Evolutionary conservation across 2,329 filamentous ascomycete species (phyloP).

Genomic region (Balansia obtecta): DNA sequence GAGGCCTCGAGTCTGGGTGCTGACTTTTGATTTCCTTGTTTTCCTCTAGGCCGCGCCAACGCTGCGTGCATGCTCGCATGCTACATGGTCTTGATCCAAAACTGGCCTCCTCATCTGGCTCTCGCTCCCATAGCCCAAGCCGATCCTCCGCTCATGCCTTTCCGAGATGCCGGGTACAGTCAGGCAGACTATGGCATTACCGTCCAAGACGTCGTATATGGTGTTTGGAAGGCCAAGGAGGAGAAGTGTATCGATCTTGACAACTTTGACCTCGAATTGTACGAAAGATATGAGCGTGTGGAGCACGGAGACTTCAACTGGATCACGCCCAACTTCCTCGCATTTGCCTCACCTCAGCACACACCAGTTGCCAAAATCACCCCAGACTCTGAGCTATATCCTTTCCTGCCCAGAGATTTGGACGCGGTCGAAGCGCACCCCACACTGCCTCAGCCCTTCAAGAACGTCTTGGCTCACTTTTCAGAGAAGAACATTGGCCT

Average conservation of each 20-base stretch:
- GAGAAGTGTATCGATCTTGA: slow-evolving; percentile 83
- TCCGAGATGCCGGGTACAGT: slow-evolving; percentile 95
- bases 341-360: slow-evolving; percentile 90
- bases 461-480: slow-evolving; percentile 90
- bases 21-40: neutral
- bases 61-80: slow-evolving; percentile 89
- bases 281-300: slow-evolving; percentile 88
- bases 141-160: slow-evolving; percentile 96
- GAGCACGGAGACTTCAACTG: slow-evolving; percentile 99
- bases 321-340: slow-evolving; percentile 89
- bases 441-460: slow-evolving; percentile 73
- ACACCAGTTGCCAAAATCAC: slow-evolving; percentile 61
- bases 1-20: neutral
- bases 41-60: slow-evolving; percentile 62
- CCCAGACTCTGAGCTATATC: slow-evolving; percentile 59
- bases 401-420: slow-evolving; percentile 62
- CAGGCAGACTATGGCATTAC: slow-evolving; percentile 94
- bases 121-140: slow-evolving; percentile 92
- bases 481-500: slow-evolving; percentile 77
- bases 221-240: slow-evolving; percentile 97
- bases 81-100: slow-evolving; percentile 98
- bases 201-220: slow-evolving; percentile 95
- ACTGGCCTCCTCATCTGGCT: slow-evolving; percentile 91
- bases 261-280: slow-evolving; percentile 93
- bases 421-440: slow-evolving; percentile 58